Evolutionary conservation across 495 filamentous ascomycete genomes (phyloP), one percentile per base, ranked within the genome.

Genomic region (Penicillium cosmopolitanum): DNA sequence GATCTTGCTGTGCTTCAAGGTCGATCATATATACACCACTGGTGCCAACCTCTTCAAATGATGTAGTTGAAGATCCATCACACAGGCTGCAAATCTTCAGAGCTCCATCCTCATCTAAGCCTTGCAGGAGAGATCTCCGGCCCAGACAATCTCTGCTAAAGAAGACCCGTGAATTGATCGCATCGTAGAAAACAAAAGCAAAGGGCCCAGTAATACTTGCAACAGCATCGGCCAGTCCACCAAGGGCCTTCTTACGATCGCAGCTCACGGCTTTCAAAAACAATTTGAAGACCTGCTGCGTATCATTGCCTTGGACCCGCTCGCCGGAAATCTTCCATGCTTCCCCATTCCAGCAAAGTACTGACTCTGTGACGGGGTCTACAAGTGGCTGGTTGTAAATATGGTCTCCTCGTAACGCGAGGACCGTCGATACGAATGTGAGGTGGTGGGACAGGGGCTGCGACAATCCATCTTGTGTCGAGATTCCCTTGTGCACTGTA

Each of bases 271-370:
- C 83, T 33, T 79, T 67, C 15, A 87, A 65, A 44, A 97, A 82
- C 46, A 83, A 61, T n/a, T 79, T 62, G 65, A 93, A 87, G 13
- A 98, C 80, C 11, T 72, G 72, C 64, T 90, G 81, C 1, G 90
- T 89, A 69, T 99, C 95, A 70, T 96, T 97, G 38, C 84, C 86
- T 23, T 66, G 61, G 23, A 93, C 75, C 2, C 67, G 53, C 28
- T 79, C 58, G 13, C 81, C 71, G 18, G 76, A 78, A 53, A 96
- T 81, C 52, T 82, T 87, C 95, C 95, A 99, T 9, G 93, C 96
- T 70, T 99, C 95, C n/a, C 95, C 95, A 65, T 98, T 98, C 94
- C 95, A 99, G 80, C 94, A 97, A 15, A 99, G 80, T 12, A 91
- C 78, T 9, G 90, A 94, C 18, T 82, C 82, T n/a, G 80, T 83